Evolutionary conservation across 345 rosid genomes (phyloP).

Genomic region (Salix suchowensis): DNA sequence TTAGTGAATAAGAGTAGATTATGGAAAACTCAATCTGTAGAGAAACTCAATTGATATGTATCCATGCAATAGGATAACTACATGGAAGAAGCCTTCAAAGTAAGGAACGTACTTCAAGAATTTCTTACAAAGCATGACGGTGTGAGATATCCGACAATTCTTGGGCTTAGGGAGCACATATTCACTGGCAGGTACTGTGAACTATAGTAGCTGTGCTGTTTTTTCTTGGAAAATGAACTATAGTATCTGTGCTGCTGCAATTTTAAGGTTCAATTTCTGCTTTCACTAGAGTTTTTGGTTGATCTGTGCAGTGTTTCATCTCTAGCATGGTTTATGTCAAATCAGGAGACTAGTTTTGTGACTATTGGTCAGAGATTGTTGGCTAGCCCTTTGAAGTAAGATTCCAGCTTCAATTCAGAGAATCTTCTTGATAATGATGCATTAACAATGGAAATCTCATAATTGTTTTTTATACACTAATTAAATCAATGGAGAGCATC

Average conservation of each 20-base stretch:
- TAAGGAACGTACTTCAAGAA: constrained; percentile 94
- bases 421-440: no score
- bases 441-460: background rate
- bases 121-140: constrained; percentile 92
- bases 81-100: constrained; percentile 97
- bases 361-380: constrained; percentile 94
- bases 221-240: background rate
- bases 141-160: constrained; percentile 81
- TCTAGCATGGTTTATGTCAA: constrained; percentile 99
- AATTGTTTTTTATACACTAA: background rate
- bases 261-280: background rate
- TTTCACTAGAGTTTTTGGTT: background rate
- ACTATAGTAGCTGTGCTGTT: background rate
- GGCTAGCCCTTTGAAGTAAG: constrained; percentile 92
- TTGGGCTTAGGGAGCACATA: constrained; percentile 96
- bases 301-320: constrained; percentile 80
- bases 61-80: constrained; percentile 64
- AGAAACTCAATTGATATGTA: no score
- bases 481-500: background rate
- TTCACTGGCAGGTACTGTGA: constrained; percentile 83
- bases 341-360: constrained; percentile 99
- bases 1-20: background rate
- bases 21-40: no score
- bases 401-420: background rate
- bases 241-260: background rate